Evolutionary conservation across 352 stramenopile genomes (phyloP).

Genomic region (Lagenidium sp.): DNA sequence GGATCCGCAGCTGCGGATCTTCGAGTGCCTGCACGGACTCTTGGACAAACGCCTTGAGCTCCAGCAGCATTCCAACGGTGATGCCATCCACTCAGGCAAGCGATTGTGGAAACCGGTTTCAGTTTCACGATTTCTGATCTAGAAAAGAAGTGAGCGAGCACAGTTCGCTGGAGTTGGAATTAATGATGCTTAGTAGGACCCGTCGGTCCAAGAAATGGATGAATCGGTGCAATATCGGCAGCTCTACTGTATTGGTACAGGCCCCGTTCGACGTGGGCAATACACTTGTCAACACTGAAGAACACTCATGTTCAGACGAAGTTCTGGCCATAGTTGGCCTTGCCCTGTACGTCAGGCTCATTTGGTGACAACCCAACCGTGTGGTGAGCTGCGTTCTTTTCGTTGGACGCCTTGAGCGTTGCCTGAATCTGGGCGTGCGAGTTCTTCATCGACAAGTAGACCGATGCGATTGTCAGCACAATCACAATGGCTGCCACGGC

Average conservation of each 20-base stretch:
- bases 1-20: slow-evolving; percentile 23
- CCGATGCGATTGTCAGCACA: slow-evolving; percentile 2
- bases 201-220: too few species aligned
- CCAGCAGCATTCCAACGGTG: slow-evolving; percentile 23
- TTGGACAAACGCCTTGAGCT: slow-evolving; percentile 55
- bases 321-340: slow-evolving; percentile 7
- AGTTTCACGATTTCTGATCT: neutral
- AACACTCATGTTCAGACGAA: too few species aligned
- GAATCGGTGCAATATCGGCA: too few species aligned
- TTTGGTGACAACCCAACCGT: slow-evolving; percentile 6
- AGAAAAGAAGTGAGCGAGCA: too few species aligned
- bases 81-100: too few species aligned
- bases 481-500: slow-evolving; percentile 7
- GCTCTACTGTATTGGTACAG: too few species aligned
- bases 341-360: slow-evolving; percentile 2
- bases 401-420: slow-evolving; percentile 3
- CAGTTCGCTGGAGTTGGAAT: too few species aligned
- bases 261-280: too few species aligned
- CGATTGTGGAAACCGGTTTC: neutral
- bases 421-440: neutral
- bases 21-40: slow-evolving; percentile 50
- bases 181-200: too few species aligned
- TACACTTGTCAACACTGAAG: too few species aligned
- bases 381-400: slow-evolving; percentile 8
- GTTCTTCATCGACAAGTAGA: slow-evolving; percentile 4